Evolutionary conservation across 345 rosid species (phyloP).

Genomic region (Citrus trifoliata): DNA sequence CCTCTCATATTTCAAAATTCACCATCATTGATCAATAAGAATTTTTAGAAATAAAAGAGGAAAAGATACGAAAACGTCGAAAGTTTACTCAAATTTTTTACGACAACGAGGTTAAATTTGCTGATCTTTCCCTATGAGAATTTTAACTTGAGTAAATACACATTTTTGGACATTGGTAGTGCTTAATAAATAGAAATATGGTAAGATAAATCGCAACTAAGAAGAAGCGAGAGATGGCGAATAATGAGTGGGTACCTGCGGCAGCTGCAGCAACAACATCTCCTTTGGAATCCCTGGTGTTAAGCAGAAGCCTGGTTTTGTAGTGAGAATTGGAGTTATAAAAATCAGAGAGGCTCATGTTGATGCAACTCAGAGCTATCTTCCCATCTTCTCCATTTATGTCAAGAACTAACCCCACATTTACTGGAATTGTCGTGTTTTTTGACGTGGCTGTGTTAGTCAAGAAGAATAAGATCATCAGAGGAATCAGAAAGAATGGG

Average conservation of each 20-base stretch:
- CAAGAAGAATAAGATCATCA: neutral
- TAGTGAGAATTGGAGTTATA: conserved; percentile 31
- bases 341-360: conserved; percentile 57
- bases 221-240: no score
- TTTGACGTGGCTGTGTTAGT: conserved; percentile 13
- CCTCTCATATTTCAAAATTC: no score
- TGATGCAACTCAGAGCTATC: conserved; percentile 37
- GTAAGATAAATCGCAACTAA: no score
- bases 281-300: conserved; percentile 31
- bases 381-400: conserved; percentile 17
- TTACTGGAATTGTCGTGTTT: conserved; percentile 23
- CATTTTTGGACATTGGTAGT: no score
- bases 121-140: no score
- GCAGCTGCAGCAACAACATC: conserved; percentile 53
- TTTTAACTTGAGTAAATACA: no score
- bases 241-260: conserved; percentile 37
- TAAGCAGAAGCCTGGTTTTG: conserved; percentile 45
- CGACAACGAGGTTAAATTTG: no score
- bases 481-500: neutral
- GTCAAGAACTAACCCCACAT: conserved; percentile 54
- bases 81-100: no score
- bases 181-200: no score
- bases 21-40: no score
- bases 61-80: no score
- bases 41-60: no score